Evolutionary conservation across 2,329 filamentous ascomycete species (phyloP), one percentile per base, ranked within the genome.

Genomic region (Onygenales sp.): DNA sequence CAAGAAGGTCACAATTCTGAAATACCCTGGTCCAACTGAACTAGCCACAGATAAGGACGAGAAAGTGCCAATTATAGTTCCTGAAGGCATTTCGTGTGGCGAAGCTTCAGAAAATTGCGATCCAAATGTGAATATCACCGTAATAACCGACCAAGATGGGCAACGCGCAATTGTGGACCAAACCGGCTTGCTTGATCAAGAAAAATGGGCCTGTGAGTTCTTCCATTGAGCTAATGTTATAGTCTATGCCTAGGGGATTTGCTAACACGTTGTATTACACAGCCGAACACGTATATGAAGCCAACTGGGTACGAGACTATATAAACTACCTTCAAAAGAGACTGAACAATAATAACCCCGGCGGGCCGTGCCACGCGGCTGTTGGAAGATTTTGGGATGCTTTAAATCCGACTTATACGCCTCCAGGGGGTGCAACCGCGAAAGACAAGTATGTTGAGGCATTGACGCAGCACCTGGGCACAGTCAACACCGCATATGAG

Each of bases 231-330:
- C 6, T 14, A 36, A 13, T 11, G 42, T 43, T 35, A 7, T 2
- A 51, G 14, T 13, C 2, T 51, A 31, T 13, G 35, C 43, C n/a
- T 31, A 5, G 2, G 10, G 31, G 7, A 11, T 10, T 7, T 7
- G 11, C 31, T 50, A 17, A 54, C 46, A 13, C 10, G 32, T 7
- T 21, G 7, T 32, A 45, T 43, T 14, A 41, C 14, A 44, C 10
- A 51, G 52, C 52, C 21, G 52, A 54, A 36, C 52, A 54, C 50
- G 39, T 54, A 3, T 54, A 54, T 27, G 52, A 54, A 14, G 52
- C 44, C 32, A 54, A 54, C 38, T 54, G 52, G 52, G 27, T 54
- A 13, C 52, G 45, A 8, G 46, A 51, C 10, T 54, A 43, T 31
- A 33, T 54, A 7, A 31, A 54, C 14, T 50, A 35, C 27, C 46